A percentile compares a stretch with the other conserved stretches of the same genome.
phyloP scores from a whole-genome alignment of 2,329 filamentous ascomycete genomes.

The Fusarium nisikadoi region DNA sequence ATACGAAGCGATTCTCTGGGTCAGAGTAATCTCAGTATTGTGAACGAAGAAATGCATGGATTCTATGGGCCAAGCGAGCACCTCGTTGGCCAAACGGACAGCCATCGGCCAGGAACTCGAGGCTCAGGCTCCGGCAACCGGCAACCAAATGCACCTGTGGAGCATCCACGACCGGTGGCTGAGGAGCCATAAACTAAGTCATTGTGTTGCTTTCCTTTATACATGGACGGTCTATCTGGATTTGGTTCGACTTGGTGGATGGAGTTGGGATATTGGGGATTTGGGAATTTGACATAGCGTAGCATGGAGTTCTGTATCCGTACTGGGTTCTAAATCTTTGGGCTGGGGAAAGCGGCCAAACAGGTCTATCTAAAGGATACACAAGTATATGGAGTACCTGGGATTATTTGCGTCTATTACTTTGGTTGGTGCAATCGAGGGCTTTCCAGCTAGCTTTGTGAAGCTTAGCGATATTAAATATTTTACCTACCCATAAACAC shows the following conservation, averaged over 20 bases:
- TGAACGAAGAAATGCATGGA: conserved; percentile 61
- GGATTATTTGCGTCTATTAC: neutral
- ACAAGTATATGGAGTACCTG: neutral
- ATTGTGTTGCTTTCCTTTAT: neutral
- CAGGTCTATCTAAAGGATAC: conserved; percentile 2
- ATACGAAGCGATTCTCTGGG: conserved; percentile 40
- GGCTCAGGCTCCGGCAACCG: conserved; percentile 14
- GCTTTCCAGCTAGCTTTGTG: neutral
- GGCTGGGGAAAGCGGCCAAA: neutral
- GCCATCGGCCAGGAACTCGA: conserved; percentile 33
- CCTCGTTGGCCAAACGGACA: conserved; percentile 55
- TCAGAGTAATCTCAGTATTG: conserved; percentile 42
- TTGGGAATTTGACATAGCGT: conserved; percentile 11
- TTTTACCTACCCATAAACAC: neutral
- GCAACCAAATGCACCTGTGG: neutral
- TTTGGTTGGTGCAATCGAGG: neutral
- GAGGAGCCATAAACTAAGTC: neutral
- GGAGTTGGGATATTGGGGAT: conserved; percentile 5
- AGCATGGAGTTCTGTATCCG: conserved; percentile 18
- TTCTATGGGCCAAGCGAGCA: conserved; percentile 56
- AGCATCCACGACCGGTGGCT: neutral
- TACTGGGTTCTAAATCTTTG: neutral
- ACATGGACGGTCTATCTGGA: neutral
- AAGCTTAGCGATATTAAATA: neutral
- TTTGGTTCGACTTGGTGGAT: neutral